A percentile compares a stretch with the other conserved stretches of the same genome.
These are phyloP conservation scores for Daldinia decipiens DNA, from an alignment of 495 filamentous ascomycete species.

Conservation along the genomic window DNA sequence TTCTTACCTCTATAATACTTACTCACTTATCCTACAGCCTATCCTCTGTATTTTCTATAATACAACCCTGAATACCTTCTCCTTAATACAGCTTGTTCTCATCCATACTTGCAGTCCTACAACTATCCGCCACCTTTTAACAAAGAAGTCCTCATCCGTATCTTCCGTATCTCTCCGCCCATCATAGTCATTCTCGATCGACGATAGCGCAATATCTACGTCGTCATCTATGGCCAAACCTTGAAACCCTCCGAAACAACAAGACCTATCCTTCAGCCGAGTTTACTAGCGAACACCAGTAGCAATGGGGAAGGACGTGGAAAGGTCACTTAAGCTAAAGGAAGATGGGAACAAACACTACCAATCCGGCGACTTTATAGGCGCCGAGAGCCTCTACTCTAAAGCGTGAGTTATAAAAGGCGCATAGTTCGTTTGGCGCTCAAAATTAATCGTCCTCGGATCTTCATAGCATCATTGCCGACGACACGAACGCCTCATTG, in stretches of 20 bases:
- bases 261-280: background rate
- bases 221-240: background rate
- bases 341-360: constrained; percentile 72
- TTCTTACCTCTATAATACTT: background rate
- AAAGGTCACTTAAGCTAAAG: constrained; percentile 57
- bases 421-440: background rate
- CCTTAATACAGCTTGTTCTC: background rate
- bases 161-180: background rate
- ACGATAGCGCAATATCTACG: background rate
- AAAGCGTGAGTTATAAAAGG: constrained; percentile 72
- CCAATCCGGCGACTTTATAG: constrained; percentile 73
- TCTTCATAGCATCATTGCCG: constrained; percentile 62
- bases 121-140: constrained; percentile 10
- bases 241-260: background rate
- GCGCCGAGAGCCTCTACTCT: constrained; percentile 82
- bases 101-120: constrained; percentile 13
- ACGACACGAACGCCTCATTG: constrained; percentile 68
- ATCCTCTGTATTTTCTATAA: background rate
- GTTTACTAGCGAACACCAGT: constrained; percentile 7
- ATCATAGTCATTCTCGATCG: background rate
- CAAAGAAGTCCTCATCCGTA: constrained; percentile 14
- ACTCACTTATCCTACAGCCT: background rate
- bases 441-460: background rate
- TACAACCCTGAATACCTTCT: background rate
- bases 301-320: constrained; percentile 33